Evolutionary conservation across 2,329 filamentous ascomycete genomes (phyloP), one percentile per base, ranked within the genome.

Genomic region (Calonectria hongkongensis): DNA sequence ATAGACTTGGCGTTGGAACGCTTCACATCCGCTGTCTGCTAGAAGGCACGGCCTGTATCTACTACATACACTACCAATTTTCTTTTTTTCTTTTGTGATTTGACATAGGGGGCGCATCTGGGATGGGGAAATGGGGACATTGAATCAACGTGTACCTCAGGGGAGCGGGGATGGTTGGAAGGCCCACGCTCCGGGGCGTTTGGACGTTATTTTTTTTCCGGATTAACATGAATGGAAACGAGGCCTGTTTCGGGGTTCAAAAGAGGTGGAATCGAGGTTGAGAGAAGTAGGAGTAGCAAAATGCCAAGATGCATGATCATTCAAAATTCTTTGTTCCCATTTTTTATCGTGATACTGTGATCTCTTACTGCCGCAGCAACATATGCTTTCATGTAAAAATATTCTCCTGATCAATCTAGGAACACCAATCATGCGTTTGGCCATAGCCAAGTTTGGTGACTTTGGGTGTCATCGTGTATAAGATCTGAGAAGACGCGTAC

Each of bases 1-100:
- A 84, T 83, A 84, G 81, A 82, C 78, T 79, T 72, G 78, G 82
- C 81, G 79, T 82, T 82, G 78, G 72, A 71, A 69, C 72, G 71
- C 75, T 76, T 72, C 72, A 64, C 75, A 74, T 70, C 72, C 73
- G 73, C 71, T 63, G 64, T 73, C 75, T 66, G 69, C 36, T 68
- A 72, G 69, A 73, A 48, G 77, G 66, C 73, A 68, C 30, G 54
- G 74, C 75, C 72, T 81, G 80, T 82, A 82, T 67, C 72, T 78
- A 79, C 75, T 75, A 81, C 74, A 72, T 76, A 80, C 66, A 76
- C 73, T 76, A 73, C 54, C n/a, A 4, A 58, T 78, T 73, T 79
- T 70, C 50, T 79, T 74, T 79, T 78, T 36, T 68, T 78, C 74
- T 66, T 75, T 63, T 75, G 72, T 75, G 66, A 62, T 63, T 72